These are phyloP conservation scores for Ophiosphaerella herpotricha DNA, from an alignment of 2,329 filamentous ascomycete species.

Conservation along the genomic window DNA sequence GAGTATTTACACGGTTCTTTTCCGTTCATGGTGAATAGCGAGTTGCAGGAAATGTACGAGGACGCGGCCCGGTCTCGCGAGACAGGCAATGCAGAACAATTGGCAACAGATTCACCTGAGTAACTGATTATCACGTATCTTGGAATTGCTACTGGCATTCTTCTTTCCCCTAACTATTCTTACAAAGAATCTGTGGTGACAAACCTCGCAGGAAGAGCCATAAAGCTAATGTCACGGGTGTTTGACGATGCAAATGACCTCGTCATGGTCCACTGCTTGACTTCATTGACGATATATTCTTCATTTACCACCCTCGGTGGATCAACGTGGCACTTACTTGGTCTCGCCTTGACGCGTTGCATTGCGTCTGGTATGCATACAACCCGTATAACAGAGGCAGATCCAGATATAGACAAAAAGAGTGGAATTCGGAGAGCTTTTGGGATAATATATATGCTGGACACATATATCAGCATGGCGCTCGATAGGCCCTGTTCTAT, in stretches of 20 bases:
- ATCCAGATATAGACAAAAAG: constrained; percentile 6
- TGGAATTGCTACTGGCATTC: constrained; percentile 9
- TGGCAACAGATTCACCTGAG: constrained; percentile 2
- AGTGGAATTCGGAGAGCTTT: constrained; percentile 2
- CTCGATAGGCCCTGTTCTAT: constrained; percentile 14
- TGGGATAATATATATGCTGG: constrained; percentile 13
- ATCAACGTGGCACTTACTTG: constrained; percentile 17
- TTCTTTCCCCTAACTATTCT: constrained; percentile 5
- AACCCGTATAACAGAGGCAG: constrained; percentile 1
- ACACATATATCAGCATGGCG: constrained; percentile 11
- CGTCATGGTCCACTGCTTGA: constrained; percentile 5
- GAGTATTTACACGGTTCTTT: not conserved
- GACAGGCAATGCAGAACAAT: not conserved
- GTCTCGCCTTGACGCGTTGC: constrained; percentile 14
- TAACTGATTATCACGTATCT: constrained; percentile 3
- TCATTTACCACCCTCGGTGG: constrained; percentile 12
- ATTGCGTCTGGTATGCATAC: constrained; percentile 17
- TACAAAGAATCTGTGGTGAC: constrained; percentile 6
- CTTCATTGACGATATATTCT: constrained; percentile 8
- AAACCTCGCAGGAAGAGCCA: not conserved
- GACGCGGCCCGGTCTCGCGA: not conserved
- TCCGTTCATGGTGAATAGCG: constrained; percentile 1
- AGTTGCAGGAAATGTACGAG: not conserved
- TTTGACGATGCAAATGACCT: constrained; percentile 3
- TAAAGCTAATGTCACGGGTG: constrained; percentile 5